A percentile compares a stretch with the other conserved stretches of the same genome.
Evolutionary conservation across 371 early-diverging fungal genomes (phyloP).

Genomic region (Mortierella sp.): DNA sequence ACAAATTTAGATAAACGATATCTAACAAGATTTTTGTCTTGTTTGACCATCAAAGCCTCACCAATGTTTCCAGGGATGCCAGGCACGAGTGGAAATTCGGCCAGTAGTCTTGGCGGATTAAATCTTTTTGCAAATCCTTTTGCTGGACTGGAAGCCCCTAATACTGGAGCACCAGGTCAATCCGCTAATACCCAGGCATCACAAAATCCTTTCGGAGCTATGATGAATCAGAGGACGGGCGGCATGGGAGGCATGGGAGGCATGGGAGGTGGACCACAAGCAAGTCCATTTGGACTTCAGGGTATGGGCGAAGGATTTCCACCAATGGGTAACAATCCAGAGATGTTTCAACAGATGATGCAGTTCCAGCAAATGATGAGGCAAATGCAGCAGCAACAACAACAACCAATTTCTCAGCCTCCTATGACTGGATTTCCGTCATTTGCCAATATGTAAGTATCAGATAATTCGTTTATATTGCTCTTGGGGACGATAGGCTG

Average conservation of each 20-base stretch:
- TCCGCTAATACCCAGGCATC: slow-evolving; percentile 14
- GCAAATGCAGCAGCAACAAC: slow-evolving; percentile 57
- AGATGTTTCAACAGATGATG: slow-evolving; percentile 57
- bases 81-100: slow-evolving; percentile 18
- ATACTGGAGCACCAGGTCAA: slow-evolving; percentile 6
- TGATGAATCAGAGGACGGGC: slow-evolving; percentile 23
- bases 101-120: slow-evolving; percentile 24
- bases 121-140: slow-evolving; percentile 41
- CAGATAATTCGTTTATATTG: not conserved
- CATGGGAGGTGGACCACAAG: slow-evolving; percentile 3
- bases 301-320: slow-evolving; percentile 18
- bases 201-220: slow-evolving; percentile 64
- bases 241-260: slow-evolving; percentile 6
- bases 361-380: slow-evolving; percentile 58
- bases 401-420: slow-evolving; percentile 23
- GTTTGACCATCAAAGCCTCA: not conserved
- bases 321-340: slow-evolving; percentile 47
- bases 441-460: slow-evolving; percentile 32
- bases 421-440: slow-evolving; percentile 14
- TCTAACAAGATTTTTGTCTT: not conserved
- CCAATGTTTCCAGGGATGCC: slow-evolving; percentile 37
- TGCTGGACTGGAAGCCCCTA: slow-evolving; percentile 11
- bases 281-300: slow-evolving; percentile 58
- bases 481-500: too few relatives aligned
- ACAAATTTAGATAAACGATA: too few relatives aligned